A percentile compares a stretch with the other conserved stretches of the same genome.
phyloP scores from a whole-genome alignment of 371 early-diverging fungal genomes.

The Smittium mucronatum region DNA sequence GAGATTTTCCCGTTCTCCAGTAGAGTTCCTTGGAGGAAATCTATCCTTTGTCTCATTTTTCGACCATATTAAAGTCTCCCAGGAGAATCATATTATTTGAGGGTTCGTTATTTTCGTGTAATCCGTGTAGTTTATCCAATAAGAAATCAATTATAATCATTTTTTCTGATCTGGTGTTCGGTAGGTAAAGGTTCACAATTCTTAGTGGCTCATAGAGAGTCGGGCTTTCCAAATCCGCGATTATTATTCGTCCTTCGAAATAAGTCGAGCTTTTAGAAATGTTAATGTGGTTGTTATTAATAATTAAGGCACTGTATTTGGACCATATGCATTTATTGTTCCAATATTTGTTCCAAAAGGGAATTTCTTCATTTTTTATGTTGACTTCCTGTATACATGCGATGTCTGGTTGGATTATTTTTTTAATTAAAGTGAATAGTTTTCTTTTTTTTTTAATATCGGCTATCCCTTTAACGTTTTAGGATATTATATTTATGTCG shows the following conservation, averaged over 20 bases:
- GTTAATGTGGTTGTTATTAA: no score
- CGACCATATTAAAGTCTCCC: constrained; percentile 10
- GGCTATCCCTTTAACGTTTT: no score
- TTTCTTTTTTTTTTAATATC: no score
- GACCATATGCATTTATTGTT: no score
- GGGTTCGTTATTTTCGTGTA: neutral
- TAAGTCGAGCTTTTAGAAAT: no score
- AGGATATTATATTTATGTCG: no score
- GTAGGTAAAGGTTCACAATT: constrained; percentile 3
- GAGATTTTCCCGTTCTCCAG: neutral
- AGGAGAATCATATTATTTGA: neutral
- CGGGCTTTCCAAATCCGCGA: neutral
- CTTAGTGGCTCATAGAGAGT: neutral
- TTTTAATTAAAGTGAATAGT: no score
- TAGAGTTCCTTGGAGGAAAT: neutral
- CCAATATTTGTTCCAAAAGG: no score
- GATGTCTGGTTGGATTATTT: no score
- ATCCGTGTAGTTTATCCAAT: neutral
- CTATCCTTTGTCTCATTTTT: neutral
- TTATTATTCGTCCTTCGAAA: constrained; percentile 1
- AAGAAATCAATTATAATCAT: neutral
- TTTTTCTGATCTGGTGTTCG: neutral
- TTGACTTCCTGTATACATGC: no score
- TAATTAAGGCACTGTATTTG: no score
- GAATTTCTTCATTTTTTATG: no score